These are phyloP conservation scores for Pseudofabraea citricarpa DNA, from an alignment of 2,329 filamentous ascomycete species.

Conservation along the genomic window DNA sequence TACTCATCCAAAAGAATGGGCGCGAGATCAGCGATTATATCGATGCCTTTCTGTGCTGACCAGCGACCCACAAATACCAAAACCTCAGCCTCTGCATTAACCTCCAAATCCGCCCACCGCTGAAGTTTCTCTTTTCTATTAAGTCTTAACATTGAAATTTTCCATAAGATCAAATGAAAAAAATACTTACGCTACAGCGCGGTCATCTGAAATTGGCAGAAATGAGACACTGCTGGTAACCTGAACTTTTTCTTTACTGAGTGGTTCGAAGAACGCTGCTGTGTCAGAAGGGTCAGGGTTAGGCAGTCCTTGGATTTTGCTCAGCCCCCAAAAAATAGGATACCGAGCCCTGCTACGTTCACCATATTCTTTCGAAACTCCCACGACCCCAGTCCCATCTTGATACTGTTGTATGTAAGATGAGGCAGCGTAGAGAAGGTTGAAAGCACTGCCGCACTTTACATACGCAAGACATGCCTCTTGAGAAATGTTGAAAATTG, in stretches of 20 bases:
- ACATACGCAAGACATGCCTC: neutral
- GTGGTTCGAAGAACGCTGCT: constrained; percentile 43
- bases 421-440: neutral
- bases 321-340: constrained; percentile 61
- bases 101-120: constrained; percentile 29
- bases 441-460: neutral
- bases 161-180: neutral
- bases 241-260: neutral
- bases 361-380: constrained; percentile 63
- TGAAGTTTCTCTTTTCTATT: constrained; percentile 40
- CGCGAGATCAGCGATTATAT: neutral
- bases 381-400: constrained; percentile 61
- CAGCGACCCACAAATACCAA: neutral
- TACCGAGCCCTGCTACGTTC: constrained; percentile 61
- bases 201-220: neutral
- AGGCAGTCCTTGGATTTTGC: constrained; percentile 64
- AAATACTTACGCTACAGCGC: neutral
- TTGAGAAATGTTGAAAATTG: neutral
- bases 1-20: neutral
- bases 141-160: neutral
- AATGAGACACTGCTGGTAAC: neutral
- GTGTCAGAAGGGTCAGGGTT: constrained; percentile 58
- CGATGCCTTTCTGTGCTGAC: constrained; percentile 1
- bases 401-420: constrained; percentile 64
- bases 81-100: neutral